A percentile compares a stretch with the other conserved stretches of the same genome.
Evolutionary conservation across 352 stramenopile species (phyloP).

Genomic region (Phytophthora idaei): DNA sequence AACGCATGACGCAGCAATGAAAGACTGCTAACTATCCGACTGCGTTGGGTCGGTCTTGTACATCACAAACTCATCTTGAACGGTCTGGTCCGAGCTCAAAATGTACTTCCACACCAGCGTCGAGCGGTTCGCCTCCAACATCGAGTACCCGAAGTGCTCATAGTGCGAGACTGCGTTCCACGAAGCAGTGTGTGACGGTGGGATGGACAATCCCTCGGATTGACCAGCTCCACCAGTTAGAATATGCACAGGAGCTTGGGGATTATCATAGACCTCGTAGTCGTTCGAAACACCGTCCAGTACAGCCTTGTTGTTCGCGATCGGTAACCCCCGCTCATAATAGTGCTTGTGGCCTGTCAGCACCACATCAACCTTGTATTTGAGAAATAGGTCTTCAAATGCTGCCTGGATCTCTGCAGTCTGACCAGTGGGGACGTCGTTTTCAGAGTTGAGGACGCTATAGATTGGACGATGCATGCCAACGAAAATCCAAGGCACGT

Average conservation of each 20-base stretch:
- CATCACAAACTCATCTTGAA: background rate
- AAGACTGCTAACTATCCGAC: background rate
- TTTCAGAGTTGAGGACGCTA: background rate
- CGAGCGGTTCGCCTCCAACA: background rate
- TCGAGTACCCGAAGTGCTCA: background rate
- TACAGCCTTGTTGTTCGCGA: background rate
- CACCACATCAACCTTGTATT: slow-evolving; percentile 1
- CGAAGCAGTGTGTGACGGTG: background rate
- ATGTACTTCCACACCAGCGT: background rate
- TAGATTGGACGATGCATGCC: background rate
- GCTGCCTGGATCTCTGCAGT: background rate
- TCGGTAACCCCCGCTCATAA: background rate
- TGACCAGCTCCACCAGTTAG: background rate
- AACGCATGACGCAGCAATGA: too few species aligned
- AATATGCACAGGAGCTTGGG: background rate
- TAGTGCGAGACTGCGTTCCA: background rate
- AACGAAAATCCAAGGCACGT: background rate
- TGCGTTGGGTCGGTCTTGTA: background rate
- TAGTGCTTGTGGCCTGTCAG: background rate
- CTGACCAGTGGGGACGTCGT: background rate
- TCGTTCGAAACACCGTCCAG: background rate
- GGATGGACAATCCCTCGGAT: background rate
- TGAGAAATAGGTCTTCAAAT: background rate
- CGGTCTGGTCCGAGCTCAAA: background rate
- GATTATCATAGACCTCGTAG: background rate